Evolutionary conservation across 768 basidiomycete species (phyloP).

Genomic region (Kwoniella dejecticola): DNA sequence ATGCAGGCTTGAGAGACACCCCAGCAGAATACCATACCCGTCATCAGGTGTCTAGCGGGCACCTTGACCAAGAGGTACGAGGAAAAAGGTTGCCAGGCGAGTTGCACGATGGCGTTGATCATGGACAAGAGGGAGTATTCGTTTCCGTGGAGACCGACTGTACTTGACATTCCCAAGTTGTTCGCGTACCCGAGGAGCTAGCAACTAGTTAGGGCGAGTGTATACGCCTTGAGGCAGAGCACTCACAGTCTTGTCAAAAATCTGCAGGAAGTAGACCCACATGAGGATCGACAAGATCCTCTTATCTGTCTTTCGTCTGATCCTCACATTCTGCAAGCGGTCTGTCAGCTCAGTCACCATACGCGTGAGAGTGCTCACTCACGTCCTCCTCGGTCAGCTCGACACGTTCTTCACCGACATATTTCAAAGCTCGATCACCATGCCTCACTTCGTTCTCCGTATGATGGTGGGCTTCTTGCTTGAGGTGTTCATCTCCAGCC

Average conservation of each 20-base stretch:
- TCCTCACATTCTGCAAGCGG: constrained; percentile 29
- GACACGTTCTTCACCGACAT: constrained; percentile 43
- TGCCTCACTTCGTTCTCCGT: constrained; percentile 31
- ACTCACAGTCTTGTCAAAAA: constrained; percentile 43
- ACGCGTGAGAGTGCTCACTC: constrained; percentile 11
- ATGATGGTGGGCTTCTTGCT: constrained; percentile 15
- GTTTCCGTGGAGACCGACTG: constrained; percentile 32
- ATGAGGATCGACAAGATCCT: constrained; percentile 45
- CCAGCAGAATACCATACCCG: constrained; percentile 49
- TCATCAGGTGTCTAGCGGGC: constrained; percentile 46
- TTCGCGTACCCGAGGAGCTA: constrained; percentile 46
- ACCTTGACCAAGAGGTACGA: constrained; percentile 51
- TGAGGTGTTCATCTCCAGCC: constrained; percentile 12
- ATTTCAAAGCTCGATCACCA: constrained; percentile 35
- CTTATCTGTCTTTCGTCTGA: constrained; percentile 48
- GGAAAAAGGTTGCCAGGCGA: constrained; percentile 52
- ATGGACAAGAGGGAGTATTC: constrained; percentile 43
- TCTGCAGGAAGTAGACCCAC: constrained; percentile 53
- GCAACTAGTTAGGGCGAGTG: neutral
- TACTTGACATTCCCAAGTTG: constrained; percentile 46
- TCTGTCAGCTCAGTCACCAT: neutral
- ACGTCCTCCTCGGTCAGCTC: constrained; percentile 50
- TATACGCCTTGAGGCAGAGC: constrained; percentile 7
- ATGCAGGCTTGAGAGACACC: constrained; percentile 40
- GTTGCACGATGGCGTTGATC: constrained; percentile 50